Conservation (phyloP, 192 early-diverging fungal species). For the Podila epigama region DNA sequence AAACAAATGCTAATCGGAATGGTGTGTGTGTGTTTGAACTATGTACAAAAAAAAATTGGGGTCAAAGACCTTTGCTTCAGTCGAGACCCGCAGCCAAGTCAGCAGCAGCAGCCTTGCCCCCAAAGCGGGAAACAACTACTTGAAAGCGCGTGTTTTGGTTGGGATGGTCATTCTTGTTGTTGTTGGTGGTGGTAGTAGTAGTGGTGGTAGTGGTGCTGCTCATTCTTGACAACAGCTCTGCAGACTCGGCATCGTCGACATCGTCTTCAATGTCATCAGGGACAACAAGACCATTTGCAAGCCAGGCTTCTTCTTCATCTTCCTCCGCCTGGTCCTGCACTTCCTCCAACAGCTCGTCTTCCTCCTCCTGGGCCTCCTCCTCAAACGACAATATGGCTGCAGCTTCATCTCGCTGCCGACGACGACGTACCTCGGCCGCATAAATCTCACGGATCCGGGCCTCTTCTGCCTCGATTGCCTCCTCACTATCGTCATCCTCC, state of each 20-base stretch:
- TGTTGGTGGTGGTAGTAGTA: no score
- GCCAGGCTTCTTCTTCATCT: not conserved
- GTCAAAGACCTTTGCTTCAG: not conserved
- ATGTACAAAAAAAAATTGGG: slow-evolving; percentile 7
- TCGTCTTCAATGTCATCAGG: not conserved
- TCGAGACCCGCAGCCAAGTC: slow-evolving; percentile 18
- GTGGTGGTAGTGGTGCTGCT: no score
- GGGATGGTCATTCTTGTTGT: no score
- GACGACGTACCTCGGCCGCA: no score
- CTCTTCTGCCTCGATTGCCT: not conserved
- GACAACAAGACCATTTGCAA: not conserved
- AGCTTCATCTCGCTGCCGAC: no score
- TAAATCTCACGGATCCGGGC: not conserved
- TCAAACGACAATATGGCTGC: no score
- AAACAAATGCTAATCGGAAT: not conserved
- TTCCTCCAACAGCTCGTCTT: not conserved
- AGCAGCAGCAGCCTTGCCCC: slow-evolving; percentile 23
- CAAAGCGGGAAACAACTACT: slow-evolving; percentile 5
- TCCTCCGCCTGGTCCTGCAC: not conserved
- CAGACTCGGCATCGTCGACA: not conserved
- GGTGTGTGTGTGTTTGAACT: not conserved
- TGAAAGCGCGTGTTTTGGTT: not conserved
- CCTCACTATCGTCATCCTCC: not conserved
- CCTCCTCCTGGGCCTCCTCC: not conserved
- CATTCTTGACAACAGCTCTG: not conserved